A percentile compares a stretch with the other conserved stretches of the same genome.
These are phyloP conservation scores for Didymella sp. DNA, from an alignment of 2,329 filamentous ascomycete species.

Conservation along the genomic window DNA sequence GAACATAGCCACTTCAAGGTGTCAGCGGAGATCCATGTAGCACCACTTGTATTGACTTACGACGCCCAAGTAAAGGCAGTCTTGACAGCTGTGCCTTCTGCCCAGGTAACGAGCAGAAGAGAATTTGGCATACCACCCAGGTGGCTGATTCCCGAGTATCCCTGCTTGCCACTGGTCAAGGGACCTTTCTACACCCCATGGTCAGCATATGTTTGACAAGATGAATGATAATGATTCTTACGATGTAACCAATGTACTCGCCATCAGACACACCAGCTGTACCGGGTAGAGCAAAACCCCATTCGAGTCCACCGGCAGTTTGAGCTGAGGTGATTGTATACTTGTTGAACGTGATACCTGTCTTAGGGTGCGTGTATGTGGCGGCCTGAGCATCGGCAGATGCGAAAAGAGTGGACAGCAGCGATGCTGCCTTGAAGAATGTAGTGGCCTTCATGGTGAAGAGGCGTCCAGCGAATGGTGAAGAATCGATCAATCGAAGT, in stretches of 20 bases:
- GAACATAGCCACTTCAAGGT: slow-evolving; percentile 59
- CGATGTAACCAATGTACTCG: slow-evolving; percentile 50
- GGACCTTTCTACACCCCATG: slow-evolving; percentile 39
- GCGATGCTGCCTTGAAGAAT: slow-evolving; percentile 46
- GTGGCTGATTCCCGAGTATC: slow-evolving; percentile 50
- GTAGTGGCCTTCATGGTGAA: slow-evolving; percentile 46
- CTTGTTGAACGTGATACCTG: slow-evolving; percentile 42
- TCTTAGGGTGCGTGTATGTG: slow-evolving; percentile 39
- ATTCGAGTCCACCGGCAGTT: slow-evolving; percentile 46
- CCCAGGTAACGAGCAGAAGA: slow-evolving; percentile 46
- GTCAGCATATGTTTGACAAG: slow-evolving; percentile 15
- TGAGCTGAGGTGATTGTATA: slow-evolving; percentile 33
- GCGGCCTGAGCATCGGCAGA: slow-evolving; percentile 39
- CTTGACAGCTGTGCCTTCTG: slow-evolving; percentile 35
- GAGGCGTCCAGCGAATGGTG: slow-evolving; percentile 24
- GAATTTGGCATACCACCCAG: slow-evolving; percentile 45
- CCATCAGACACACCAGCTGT: slow-evolving; percentile 30
- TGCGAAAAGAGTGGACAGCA: slow-evolving; percentile 46
- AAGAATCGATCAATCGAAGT: slow-evolving; percentile 20
- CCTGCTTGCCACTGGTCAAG: slow-evolving; percentile 34
- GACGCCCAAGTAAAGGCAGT: slow-evolving; percentile 43
- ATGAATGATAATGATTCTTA: slow-evolving; percentile 18
- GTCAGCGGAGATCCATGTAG: slow-evolving; percentile 22
- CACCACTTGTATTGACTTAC: slow-evolving; percentile 25
- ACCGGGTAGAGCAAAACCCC: slow-evolving; percentile 45